Conservation (phyloP, 129 eudicot species). For the Tanacetum coccineum region DNA sequence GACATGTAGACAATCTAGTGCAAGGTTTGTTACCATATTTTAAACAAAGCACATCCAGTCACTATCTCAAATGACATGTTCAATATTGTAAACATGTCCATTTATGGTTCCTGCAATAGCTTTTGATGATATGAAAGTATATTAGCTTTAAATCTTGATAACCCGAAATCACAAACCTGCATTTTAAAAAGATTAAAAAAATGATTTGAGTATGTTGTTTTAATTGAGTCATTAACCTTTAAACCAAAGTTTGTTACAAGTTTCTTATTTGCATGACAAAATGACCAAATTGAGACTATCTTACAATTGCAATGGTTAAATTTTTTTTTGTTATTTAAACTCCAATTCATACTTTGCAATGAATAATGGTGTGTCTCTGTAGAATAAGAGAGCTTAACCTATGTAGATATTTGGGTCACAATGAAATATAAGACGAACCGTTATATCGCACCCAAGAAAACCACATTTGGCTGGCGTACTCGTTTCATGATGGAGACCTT, state of each 20-base stretch:
- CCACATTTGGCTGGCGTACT: slow-evolving; percentile 94
- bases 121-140: slow-evolving; percentile 92
- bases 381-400: no score
- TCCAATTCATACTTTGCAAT: slow-evolving; percentile 8
- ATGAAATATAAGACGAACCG: no score
- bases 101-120: slow-evolving; percentile 97
- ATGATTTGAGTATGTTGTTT: not conserved
- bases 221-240: not conserved
- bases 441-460: slow-evolving; percentile 97
- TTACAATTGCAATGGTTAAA: not conserved
- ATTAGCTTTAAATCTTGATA: slow-evolving; percentile 89
- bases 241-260: not conserved
- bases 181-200: not conserved
- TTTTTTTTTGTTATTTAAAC: not conserved
- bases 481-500: slow-evolving; percentile 98
- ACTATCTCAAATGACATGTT: no score
- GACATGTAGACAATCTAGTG: no score
- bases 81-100: slow-evolving; percentile 59
- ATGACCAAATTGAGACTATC: not conserved
- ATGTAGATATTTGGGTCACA: no score
- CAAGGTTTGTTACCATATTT: no score
- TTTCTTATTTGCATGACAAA: not conserved
- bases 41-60: no score
- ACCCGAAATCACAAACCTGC: slow-evolving; percentile 97
- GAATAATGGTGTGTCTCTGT: not conserved